Conservation (phyloP, 768 basidiomycete genomes). For the Lactarius sp. region DNA sequence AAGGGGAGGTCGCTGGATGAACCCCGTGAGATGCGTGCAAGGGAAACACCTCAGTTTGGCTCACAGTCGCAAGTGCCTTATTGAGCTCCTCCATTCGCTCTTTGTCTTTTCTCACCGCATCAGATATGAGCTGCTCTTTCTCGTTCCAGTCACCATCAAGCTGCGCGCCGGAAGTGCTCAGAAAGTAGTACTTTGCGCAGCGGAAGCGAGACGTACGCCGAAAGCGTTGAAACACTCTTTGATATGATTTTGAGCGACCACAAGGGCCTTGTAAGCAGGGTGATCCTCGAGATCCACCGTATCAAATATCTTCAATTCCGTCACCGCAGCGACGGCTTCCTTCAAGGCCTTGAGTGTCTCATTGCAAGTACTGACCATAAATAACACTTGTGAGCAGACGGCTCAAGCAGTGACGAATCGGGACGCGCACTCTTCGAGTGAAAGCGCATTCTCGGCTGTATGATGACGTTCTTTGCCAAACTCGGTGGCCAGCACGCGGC, state of each 20-base stretch:
- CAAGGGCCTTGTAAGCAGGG: conserved; percentile 3
- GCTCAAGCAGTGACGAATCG: background rate
- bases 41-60: background rate
- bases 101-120: background rate
- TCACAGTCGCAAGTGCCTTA: background rate
- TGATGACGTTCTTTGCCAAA: conserved; percentile 8
- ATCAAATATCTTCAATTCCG: conserved; percentile 14
- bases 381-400: background rate
- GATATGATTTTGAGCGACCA: background rate
- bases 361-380: conserved; percentile 11
- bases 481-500: conserved; percentile 15
- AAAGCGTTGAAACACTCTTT: conserved; percentile 10
- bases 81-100: conserved; percentile 16
- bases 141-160: background rate
- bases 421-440: conserved; percentile 17
- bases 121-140: background rate
- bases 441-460: conserved; percentile 4
- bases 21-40: background rate
- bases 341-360: conserved; percentile 5
- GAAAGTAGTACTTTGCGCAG: background rate
- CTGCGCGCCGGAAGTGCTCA: background rate
- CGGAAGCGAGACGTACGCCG: background rate
- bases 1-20: conserved; percentile 1
- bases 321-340: conserved; percentile 6
- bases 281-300: conserved; percentile 8